Conservation (phyloP, 495 filamentous ascomycete species). For the Cenococcum geophilum region DNA sequence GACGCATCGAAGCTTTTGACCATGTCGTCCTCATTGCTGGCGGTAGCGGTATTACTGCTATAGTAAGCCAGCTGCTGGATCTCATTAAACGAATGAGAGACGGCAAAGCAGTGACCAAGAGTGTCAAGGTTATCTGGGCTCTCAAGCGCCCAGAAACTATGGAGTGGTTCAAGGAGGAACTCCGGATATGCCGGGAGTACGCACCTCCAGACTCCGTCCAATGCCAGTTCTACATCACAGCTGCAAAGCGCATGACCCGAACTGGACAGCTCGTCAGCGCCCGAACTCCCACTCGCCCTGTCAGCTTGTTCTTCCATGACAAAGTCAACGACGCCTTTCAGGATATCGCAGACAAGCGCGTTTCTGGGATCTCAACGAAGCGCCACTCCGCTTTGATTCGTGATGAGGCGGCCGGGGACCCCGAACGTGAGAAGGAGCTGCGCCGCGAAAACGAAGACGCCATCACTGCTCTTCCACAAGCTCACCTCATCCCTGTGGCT, state of each 20-base stretch:
- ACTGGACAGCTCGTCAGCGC: slow-evolving; percentile 43
- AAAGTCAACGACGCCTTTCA: slow-evolving; percentile 78
- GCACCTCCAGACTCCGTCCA: slow-evolving; percentile 78
- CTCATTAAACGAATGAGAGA: slow-evolving; percentile 92
- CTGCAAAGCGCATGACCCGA: slow-evolving; percentile 51
- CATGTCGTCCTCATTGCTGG: slow-evolving; percentile 88
- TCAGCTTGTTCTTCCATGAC: slow-evolving; percentile 69
- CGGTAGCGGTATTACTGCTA: slow-evolving; percentile 88
- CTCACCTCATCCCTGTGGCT: slow-evolving; percentile 40
- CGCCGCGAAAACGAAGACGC: slow-evolving; percentile 80
- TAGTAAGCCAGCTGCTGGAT: slow-evolving; percentile 83
- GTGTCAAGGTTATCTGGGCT: slow-evolving; percentile 86
- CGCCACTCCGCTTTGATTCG: slow-evolving; percentile 73
- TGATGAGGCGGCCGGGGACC: slow-evolving; percentile 73
- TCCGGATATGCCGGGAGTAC: slow-evolving; percentile 78
- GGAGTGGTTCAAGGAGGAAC: slow-evolving; percentile 96
- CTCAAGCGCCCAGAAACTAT: slow-evolving; percentile 84
- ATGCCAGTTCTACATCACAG: slow-evolving; percentile 91
- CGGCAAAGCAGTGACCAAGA: slow-evolving; percentile 84
- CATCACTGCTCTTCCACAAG: slow-evolving; percentile 69
- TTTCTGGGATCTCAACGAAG: slow-evolving; percentile 31
- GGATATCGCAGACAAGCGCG: slow-evolving; percentile 65
- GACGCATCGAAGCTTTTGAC: slow-evolving; percentile 87
- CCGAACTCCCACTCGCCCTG: slow-evolving; percentile 47
- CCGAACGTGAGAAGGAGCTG: slow-evolving; percentile 68